A percentile compares a stretch with the other conserved stretches of the same genome.
Conservation (phyloP, 1,139 yeast species). For the Kodamaea fungicola region DNA sequence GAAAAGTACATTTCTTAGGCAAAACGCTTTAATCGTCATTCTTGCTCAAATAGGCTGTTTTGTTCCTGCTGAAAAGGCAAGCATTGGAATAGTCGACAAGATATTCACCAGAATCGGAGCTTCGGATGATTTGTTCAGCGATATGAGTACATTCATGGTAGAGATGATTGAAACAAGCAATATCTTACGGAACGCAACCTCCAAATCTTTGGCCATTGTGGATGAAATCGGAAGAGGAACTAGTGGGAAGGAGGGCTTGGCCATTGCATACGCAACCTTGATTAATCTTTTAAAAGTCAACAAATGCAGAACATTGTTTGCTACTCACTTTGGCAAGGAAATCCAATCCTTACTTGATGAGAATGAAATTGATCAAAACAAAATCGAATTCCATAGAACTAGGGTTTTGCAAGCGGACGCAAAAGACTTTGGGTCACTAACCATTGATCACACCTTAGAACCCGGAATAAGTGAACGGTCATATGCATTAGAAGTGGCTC, state of each 20-base stretch:
- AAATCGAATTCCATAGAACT: slow-evolving; percentile 51
- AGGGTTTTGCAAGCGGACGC: slow-evolving; percentile 25
- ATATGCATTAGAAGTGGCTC: slow-evolving; percentile 83
- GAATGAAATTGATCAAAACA: slow-evolving; percentile 24
- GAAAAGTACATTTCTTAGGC: slow-evolving; percentile 84
- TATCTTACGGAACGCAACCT: slow-evolving; percentile 74
- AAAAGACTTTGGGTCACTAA: slow-evolving; percentile 20
- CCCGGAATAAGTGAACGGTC: slow-evolving; percentile 76
- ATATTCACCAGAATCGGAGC: slow-evolving; percentile 89
- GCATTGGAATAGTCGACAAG: slow-evolving; percentile 77
- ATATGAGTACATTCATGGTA: slow-evolving; percentile 93
- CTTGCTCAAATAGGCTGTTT: slow-evolving; percentile 87
- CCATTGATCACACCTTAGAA: slow-evolving; percentile 60
- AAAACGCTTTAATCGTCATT: slow-evolving; percentile 78
- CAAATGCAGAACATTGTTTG: slow-evolving; percentile 77
- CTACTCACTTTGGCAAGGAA: slow-evolving; percentile 88
- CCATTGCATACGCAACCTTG: slow-evolving; percentile 83
- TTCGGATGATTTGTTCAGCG: slow-evolving; percentile 82
- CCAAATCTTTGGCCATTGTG: slow-evolving; percentile 74
- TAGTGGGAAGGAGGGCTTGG: slow-evolving; percentile 82
- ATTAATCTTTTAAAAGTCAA: slow-evolving; percentile 53
- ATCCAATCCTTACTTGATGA: slow-evolving; percentile 32
- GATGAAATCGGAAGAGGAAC: slow-evolving; percentile 99
- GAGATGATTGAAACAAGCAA: slow-evolving; percentile 95
- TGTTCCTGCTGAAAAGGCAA: slow-evolving; percentile 77